phyloP scores from a whole-genome alignment of 2,329 filamentous ascomycete genomes.

The Chrysoporthe austroafricana region DNA sequence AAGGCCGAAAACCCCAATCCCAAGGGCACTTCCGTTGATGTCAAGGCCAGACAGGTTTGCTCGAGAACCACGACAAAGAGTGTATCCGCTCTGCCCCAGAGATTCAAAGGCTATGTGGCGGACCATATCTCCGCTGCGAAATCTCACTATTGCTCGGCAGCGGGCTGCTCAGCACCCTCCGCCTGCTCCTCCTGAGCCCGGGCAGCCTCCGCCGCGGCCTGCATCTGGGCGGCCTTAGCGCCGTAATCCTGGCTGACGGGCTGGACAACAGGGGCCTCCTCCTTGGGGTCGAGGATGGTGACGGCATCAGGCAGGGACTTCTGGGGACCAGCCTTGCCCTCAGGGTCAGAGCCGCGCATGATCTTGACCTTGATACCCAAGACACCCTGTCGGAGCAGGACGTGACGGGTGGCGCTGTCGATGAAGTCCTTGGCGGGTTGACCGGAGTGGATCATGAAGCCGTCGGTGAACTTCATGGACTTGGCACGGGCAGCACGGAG shows the following conservation, averaged over 20 bases:
- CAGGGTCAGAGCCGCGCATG: conserved; percentile 99
- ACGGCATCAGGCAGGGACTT: conserved; percentile 98
- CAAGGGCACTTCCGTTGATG: conserved; percentile 1
- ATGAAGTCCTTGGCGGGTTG: conserved; percentile 99
- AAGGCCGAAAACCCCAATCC: conserved; percentile 8
- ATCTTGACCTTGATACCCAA: conserved; percentile 99
- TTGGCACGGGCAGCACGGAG: conserved; percentile 98
- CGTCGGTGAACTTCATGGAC: conserved; percentile 99
- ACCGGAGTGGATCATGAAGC: conserved; percentile 99
- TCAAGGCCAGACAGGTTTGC: conserved; percentile 13
- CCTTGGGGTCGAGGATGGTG: conserved; percentile 99
- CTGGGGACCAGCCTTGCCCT: conserved; percentile 97
- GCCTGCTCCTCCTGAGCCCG: conserved; percentile 53
- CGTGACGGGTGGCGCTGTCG: conserved; percentile 97
- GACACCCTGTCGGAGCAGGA: conserved; percentile 99
- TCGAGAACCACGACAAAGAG: conserved; percentile 9
- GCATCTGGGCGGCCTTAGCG: conserved; percentile 75
- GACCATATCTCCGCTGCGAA: conserved; percentile 18
- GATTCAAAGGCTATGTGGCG: conserved; percentile 23
- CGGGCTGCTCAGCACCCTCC: conserved; percentile 56
- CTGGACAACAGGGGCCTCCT: conserved; percentile 93
- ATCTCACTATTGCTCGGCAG: conserved; percentile 49
- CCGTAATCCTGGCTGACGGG: conserved; percentile 99
- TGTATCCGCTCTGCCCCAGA: conserved; percentile 3
- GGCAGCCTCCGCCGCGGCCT: conserved; percentile 67